These are phyloP conservation scores for Cenchrus purpureus DNA, from an alignment of 176 grass and related monocot species.

Conservation along the genomic window DNA sequence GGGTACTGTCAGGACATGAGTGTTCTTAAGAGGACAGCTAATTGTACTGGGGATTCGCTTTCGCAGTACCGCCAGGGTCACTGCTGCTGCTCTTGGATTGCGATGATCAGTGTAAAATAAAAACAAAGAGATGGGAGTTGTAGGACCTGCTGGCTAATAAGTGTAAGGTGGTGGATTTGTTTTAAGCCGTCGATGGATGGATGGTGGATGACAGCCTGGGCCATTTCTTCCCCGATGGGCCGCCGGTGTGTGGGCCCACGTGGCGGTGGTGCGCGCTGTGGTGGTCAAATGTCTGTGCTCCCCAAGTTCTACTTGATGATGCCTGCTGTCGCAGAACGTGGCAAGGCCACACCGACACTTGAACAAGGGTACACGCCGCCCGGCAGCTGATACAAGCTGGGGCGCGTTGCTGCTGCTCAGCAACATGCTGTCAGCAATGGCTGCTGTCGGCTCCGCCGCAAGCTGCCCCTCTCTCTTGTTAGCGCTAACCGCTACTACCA, in stretches of 20 bases:
- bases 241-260: no score
- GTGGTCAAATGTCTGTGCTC: background rate
- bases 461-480: background rate
- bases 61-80: background rate
- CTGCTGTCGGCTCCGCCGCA: background rate
- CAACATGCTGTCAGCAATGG: background rate
- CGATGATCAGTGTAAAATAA: background rate
- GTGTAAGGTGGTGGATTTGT: background rate
- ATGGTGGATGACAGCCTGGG: background rate
- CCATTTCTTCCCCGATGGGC: background rate
- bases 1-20: background rate
- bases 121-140: background rate
- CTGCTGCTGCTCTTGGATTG: background rate
- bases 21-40: constrained; percentile 24
- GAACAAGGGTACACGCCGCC: no score
- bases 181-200: background rate
- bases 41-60: constrained; percentile 6
- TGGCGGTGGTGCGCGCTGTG: no score
- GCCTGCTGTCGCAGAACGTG: constrained; percentile 23
- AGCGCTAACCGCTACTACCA: background rate
- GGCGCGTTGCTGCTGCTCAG: background rate
- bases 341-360: background rate
- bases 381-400: background rate
- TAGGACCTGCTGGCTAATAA: background rate
- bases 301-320: background rate